These are phyloP conservation scores for Xylariaceae sp. DNA, from an alignment of 2,329 filamentous ascomycete species.

Conservation along the genomic window DNA sequence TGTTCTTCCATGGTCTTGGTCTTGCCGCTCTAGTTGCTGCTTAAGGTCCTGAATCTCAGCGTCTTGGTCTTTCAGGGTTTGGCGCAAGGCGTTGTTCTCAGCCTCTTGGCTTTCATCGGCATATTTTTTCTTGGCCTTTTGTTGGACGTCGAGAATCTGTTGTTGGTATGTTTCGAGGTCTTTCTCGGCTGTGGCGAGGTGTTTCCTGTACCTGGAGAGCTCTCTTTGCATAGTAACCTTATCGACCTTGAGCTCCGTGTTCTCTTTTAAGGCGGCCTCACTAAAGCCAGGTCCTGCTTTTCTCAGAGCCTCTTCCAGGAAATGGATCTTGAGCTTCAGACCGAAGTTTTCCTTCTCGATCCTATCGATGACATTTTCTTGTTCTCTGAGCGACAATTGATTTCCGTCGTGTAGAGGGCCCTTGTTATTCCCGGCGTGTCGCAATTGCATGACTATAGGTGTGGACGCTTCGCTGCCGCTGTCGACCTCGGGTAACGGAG, in stretches of 20 bases:
- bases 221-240: slow-evolving; percentile 87
- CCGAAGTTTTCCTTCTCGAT: slow-evolving; percentile 99
- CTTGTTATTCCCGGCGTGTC: slow-evolving; percentile 53
- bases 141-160: slow-evolving; percentile 77
- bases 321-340: slow-evolving; percentile 94
- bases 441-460: slow-evolving; percentile 67
- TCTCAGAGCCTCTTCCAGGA: slow-evolving; percentile 82
- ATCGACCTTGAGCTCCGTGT: slow-evolving; percentile 90
- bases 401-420: slow-evolving; percentile 80
- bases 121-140: slow-evolving; percentile 73
- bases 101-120: slow-evolving; percentile 64
- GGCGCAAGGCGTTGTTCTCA: slow-evolving; percentile 55
- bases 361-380: slow-evolving; percentile 91
- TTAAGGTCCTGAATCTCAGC: slow-evolving; percentile 58
- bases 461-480: slow-evolving; percentile 81
- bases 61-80: slow-evolving; percentile 53
- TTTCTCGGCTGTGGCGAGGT: slow-evolving; percentile 74
- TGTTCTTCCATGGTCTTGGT: slow-evolving; percentile 53
- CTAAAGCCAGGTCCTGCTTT: slow-evolving; percentile 89
- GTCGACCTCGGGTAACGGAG: slow-evolving; percentile 69
- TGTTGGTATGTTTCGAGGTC: slow-evolving; percentile 80
- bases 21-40: slow-evolving; percentile 52
- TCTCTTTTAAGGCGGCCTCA: slow-evolving; percentile 84
- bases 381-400: slow-evolving; percentile 84
- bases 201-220: slow-evolving; percentile 80